Conservation (phyloP, 768 basidiomycete genomes). For the Hericium erinaceus region DNA sequence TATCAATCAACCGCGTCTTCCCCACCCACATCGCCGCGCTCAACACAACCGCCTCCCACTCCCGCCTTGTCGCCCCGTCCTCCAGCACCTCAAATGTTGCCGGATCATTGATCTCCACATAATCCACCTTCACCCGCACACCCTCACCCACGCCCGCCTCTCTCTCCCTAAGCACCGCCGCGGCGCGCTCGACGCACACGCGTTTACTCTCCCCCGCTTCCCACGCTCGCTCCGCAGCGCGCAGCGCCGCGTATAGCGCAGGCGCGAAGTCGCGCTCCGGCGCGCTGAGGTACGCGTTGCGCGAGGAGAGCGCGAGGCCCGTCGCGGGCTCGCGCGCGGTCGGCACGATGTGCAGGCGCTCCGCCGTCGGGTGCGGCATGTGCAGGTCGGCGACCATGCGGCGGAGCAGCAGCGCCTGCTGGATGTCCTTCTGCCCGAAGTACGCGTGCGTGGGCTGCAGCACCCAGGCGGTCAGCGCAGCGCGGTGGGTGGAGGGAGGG, state of each 20-base stretch:
- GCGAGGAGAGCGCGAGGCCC: slow-evolving; percentile 80
- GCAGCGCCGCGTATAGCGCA: slow-evolving; percentile 61
- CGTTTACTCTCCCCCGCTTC: slow-evolving; percentile 36
- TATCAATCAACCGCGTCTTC: slow-evolving; percentile 87
- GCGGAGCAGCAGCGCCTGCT: slow-evolving; percentile 83
- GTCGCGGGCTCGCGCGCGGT: slow-evolving; percentile 62
- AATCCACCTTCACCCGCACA: slow-evolving; percentile 64
- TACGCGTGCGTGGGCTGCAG: slow-evolving; percentile 81
- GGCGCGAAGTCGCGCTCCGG: slow-evolving; percentile 51
- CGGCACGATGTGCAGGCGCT: slow-evolving; percentile 78
- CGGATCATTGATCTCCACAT: slow-evolving; percentile 82
- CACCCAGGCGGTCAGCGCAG: not conserved
- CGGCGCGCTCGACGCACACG: slow-evolving; percentile 38
- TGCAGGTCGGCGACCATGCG: slow-evolving; percentile 74
- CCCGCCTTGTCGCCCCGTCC: slow-evolving; percentile 18
- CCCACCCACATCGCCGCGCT: slow-evolving; percentile 87
- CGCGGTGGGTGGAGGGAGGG: not conserved
- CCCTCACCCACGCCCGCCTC: slow-evolving; percentile 20
- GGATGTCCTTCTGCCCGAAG: slow-evolving; percentile 86
- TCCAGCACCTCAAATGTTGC: slow-evolving; percentile 61
- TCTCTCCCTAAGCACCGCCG: slow-evolving; percentile 28
- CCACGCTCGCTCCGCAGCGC: slow-evolving; percentile 50
- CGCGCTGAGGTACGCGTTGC: slow-evolving; percentile 73
- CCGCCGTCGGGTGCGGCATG: slow-evolving; percentile 62
- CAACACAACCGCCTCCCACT: slow-evolving; percentile 43